Conservation (phyloP, 345 rosid genomes). For the Cardamine resedifolia region DNA sequence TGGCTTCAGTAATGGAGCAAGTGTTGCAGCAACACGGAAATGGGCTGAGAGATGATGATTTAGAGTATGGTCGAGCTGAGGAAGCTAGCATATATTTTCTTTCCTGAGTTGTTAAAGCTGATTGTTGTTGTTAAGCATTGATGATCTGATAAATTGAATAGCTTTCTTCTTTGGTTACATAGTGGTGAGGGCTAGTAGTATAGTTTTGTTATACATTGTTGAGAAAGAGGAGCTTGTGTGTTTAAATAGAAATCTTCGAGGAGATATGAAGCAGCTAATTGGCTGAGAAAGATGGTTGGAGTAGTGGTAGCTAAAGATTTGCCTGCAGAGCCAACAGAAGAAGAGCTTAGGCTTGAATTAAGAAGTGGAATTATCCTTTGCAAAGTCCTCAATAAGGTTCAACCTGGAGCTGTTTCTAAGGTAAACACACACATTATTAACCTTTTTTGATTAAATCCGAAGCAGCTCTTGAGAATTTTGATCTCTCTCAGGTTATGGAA, state of each 20-base stretch:
- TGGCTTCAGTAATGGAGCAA: slow-evolving; percentile 66
- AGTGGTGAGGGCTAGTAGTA: no score
- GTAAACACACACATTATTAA: no score
- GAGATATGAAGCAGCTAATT: slow-evolving; percentile 76
- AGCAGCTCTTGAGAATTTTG: slow-evolving; percentile 11
- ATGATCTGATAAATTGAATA: no score
- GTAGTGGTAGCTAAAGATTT: slow-evolving; percentile 79
- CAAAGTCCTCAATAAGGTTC: slow-evolving; percentile 76
- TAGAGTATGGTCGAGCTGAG: slow-evolving; percentile 63
- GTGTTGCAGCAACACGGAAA: slow-evolving; percentile 68
- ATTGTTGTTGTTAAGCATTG: no score
- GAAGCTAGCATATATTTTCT: no score
- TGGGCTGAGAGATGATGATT: slow-evolving; percentile 53
- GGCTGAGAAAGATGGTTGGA: slow-evolving; percentile 80
- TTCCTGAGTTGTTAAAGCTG: no score
- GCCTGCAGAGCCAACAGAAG: slow-evolving; percentile 86
- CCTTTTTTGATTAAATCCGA: no score
- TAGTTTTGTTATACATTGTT: no score
- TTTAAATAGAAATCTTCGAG: slow-evolving; percentile 37
- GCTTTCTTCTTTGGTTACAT: no score
- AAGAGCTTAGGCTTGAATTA: slow-evolving; percentile 77
- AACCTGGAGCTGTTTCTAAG: slow-evolving; percentile 77
- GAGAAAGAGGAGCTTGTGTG: no score
- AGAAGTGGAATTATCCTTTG: slow-evolving; percentile 87
- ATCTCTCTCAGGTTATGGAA: slow-evolving; percentile 61